These are phyloP conservation scores for Hibiscus mutabilis DNA, from an alignment of 345 rosid species.

Conservation along the genomic window DNA sequence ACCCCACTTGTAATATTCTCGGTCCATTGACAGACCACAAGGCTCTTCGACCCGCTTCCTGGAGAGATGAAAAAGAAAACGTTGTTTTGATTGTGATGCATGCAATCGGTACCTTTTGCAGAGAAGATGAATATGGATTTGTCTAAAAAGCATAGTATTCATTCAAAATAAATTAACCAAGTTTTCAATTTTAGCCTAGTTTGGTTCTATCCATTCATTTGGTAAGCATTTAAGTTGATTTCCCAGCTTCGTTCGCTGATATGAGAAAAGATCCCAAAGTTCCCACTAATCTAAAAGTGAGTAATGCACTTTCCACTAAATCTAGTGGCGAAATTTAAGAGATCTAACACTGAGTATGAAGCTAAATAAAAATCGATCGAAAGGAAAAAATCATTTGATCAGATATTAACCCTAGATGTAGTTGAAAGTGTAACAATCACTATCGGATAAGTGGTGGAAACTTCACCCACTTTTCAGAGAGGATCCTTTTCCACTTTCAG, in stretches of 20 bases:
- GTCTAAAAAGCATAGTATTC: not conserved
- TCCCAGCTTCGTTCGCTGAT: not conserved
- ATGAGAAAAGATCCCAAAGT: not conserved
- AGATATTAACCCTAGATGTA: not conserved
- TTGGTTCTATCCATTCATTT: not conserved
- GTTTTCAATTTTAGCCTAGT: not conserved
- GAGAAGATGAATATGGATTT: not conserved
- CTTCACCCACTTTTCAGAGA: not conserved
- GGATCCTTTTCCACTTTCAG: not conserved
- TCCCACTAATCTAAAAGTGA: not conserved
- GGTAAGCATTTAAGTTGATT: not conserved
- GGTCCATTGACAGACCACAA: conserved; percentile 92
- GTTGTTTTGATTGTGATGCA: not conserved
- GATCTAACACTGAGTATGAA: not conserved
- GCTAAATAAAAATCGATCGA: not conserved
- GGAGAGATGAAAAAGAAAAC: not conserved
- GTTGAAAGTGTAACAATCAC: not conserved
- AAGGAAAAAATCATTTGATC: too few species aligned
- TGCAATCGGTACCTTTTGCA: not conserved
- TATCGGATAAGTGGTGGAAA: not conserved
- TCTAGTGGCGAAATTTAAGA: not conserved
- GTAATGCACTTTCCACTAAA: not conserved
- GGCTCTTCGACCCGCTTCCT: conserved; percentile 84
- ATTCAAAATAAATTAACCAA: not conserved
- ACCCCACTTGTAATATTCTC: conserved; percentile 71